Conservation (phyloP, 1,284 basidiomycete species). For the Trametes versicolor region DNA sequence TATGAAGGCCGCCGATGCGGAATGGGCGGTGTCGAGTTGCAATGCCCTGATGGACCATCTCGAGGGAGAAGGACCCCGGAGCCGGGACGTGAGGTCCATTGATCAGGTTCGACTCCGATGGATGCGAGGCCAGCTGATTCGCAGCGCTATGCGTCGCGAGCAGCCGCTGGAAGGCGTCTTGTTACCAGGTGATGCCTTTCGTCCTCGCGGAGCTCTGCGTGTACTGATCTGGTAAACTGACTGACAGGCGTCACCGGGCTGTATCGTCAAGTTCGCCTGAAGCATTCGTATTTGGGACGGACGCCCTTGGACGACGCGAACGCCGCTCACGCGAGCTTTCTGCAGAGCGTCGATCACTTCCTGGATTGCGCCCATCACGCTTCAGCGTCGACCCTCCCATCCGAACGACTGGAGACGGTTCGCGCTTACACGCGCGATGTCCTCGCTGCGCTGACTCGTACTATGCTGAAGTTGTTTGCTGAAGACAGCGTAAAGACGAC, state of each 20-base stretch:
- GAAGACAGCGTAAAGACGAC: neutral
- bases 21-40: neutral
- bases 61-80: neutral
- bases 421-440: neutral
- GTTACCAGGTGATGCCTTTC: neutral
- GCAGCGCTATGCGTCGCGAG: neutral
- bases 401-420: neutral
- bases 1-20: neutral
- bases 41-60: neutral
- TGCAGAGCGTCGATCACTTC: neutral
- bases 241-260: neutral
- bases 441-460: neutral
- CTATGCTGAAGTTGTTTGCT: neutral
- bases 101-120: neutral
- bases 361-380: neutral
- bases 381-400: neutral
- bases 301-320: neutral
- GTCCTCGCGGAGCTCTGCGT: neutral
- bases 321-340: neutral
- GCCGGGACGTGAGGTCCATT: neutral
- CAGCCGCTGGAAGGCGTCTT: neutral
- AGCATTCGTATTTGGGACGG: neutral
- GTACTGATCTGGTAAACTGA: neutral
- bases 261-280: neutral
- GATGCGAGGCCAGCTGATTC: neutral